These are phyloP conservation scores for Trametes versicolor DNA, from an alignment of 1,284 basidiomycete genomes.

Conservation along the genomic window DNA sequence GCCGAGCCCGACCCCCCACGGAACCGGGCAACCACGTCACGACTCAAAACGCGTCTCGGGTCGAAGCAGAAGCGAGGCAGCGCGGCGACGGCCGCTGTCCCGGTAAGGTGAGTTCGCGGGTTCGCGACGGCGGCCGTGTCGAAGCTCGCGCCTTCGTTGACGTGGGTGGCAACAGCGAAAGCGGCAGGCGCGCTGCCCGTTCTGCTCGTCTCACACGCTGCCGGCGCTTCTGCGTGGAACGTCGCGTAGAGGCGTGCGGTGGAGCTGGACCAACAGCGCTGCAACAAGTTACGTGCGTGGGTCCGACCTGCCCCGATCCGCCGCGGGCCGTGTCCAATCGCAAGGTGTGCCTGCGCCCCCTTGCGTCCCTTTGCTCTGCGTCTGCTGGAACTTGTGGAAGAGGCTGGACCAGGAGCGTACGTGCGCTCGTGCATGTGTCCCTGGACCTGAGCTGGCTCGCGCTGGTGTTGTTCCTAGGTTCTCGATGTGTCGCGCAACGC, in stretches of 20 bases:
- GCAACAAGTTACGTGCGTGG: constrained; percentile 20
- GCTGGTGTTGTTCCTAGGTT: too few relatives aligned
- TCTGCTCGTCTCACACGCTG: constrained; percentile 4
- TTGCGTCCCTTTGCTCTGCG: neutral
- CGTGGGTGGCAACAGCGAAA: neutral
- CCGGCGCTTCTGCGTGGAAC: constrained; percentile 6
- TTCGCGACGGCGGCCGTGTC: constrained; percentile 5
- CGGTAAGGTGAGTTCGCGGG: neutral
- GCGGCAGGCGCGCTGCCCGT: constrained; percentile 10
- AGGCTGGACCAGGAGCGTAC: neutral
- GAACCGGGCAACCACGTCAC: constrained; percentile 1
- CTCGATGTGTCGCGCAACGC: neutral
- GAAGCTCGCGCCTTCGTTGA: constrained; percentile 2
- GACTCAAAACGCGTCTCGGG: neutral
- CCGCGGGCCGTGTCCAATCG: neutral
- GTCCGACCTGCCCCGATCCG: constrained; percentile 15
- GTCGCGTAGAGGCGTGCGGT: constrained; percentile 1
- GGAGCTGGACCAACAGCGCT: constrained; percentile 28
- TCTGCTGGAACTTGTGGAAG: neutral
- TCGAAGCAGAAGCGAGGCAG: neutral
- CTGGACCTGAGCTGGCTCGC: neutral
- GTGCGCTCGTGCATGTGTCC: neutral
- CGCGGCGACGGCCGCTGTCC: constrained; percentile 1
- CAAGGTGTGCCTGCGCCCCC: neutral
- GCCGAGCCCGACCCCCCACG: constrained; percentile 8